phyloP scores from a whole-genome alignment of 345 rosid genomes.

The Aquilaria yunnanensis region DNA sequence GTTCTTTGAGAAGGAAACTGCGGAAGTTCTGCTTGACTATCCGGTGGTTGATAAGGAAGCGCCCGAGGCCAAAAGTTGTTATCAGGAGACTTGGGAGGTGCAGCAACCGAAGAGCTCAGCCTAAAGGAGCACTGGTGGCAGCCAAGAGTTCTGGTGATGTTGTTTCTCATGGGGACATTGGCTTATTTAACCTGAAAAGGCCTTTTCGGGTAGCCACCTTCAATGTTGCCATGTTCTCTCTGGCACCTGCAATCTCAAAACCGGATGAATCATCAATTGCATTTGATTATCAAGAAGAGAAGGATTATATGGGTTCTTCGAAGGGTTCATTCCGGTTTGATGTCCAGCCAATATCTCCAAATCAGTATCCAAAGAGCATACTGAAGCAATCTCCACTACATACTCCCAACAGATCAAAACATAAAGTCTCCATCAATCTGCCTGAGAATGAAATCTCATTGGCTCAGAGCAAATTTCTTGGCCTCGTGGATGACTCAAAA shows the following conservation, averaged over 20 bases:
- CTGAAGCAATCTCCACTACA: conserved; percentile 83
- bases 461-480: conserved; percentile 46
- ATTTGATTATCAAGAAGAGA: conserved; percentile 19
- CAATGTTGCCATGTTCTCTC: conserved; percentile 94
- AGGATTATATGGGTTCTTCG: conserved; percentile 11
- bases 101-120: conserved; percentile 31
- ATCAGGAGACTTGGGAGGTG: conserved; percentile 51
- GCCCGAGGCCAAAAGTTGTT: conserved; percentile 48
- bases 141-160: conserved; percentile 19
- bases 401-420: conserved; percentile 29
- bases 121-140: conserved; percentile 16
- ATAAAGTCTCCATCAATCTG: conserved; percentile 79
- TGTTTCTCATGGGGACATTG: conserved; percentile 17
- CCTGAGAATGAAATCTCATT: conserved; percentile 93
- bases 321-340: conserved; percentile 21
- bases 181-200: conserved; percentile 21
- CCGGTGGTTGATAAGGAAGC: conserved; percentile 53
- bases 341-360: conserved; percentile 12
- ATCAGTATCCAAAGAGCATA: conserved; percentile 53
- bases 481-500: conserved; percentile 32
- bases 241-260: conserved; percentile 70
- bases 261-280: conserved; percentile 24
- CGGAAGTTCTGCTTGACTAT: conserved; percentile 45
- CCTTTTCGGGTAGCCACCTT: conserved; percentile 80
- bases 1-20: conserved; percentile 45